Conservation (phyloP, 106 monocot species). For the Vanilla planifolia region DNA sequence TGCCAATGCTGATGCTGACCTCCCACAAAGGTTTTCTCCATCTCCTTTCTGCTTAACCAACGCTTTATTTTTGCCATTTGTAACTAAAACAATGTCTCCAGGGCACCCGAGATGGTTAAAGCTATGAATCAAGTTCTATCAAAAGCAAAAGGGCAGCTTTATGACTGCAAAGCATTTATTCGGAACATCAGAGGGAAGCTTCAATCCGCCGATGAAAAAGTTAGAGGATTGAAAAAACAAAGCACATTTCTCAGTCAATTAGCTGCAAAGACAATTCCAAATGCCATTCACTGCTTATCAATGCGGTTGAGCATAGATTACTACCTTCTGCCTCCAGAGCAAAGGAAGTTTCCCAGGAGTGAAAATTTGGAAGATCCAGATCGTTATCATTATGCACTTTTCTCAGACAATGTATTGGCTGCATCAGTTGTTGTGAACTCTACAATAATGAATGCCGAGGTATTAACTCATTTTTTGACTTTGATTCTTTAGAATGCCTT, state of each 20-base stretch:
- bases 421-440: constrained; percentile 83
- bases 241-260: constrained; percentile 69
- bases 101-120: constrained; percentile 58
- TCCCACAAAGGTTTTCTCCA: constrained; percentile 31
- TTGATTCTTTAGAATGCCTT: no score
- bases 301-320: constrained; percentile 69
- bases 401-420: constrained; percentile 81
- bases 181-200: constrained; percentile 62
- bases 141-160: constrained; percentile 50
- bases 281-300: constrained; percentile 69
- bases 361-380: constrained; percentile 63
- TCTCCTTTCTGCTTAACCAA: background rate
- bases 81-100: constrained; percentile 12
- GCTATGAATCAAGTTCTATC: constrained; percentile 66
- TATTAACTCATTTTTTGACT: no score
- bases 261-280: constrained; percentile 82
- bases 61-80: background rate
- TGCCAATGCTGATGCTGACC: constrained; percentile 53
- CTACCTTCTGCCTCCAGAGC: constrained; percentile 59
- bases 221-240: constrained; percentile 70
- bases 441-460: constrained; percentile 78
- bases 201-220: constrained; percentile 68
- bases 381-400: constrained; percentile 75
- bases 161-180: constrained; percentile 59
- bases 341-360: constrained; percentile 51